Conservation (phyloP, 352 stramenopile species). For the Pseudoperonospora humuli region DNA sequence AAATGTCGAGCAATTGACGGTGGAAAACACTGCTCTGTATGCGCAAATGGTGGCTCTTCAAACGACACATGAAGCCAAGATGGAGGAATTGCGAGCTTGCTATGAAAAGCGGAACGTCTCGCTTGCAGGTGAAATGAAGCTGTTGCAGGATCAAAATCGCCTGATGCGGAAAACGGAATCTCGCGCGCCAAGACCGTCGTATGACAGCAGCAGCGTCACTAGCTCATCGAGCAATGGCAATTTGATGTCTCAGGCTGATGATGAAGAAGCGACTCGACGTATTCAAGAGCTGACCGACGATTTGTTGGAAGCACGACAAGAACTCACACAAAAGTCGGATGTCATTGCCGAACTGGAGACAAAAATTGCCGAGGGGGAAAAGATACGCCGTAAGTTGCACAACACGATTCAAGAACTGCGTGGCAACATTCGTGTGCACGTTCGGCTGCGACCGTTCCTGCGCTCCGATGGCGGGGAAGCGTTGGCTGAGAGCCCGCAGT, state of each 20-base stretch:
- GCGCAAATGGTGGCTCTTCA: constrained; percentile 82
- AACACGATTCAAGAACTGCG: constrained; percentile 99
- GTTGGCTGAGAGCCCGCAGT: constrained; percentile 32
- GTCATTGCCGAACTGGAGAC: constrained; percentile 60
- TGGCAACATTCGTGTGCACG: constrained; percentile 98
- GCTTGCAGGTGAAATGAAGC: constrained; percentile 63
- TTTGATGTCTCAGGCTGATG: constrained; percentile 17
- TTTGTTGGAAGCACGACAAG: constrained; percentile 46
- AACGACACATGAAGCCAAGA: constrained; percentile 72
- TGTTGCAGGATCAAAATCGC: constrained; percentile 69
- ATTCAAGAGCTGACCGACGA: constrained; percentile 71
- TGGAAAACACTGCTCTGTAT: constrained; percentile 81
- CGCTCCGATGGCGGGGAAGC: constrained; percentile 69
- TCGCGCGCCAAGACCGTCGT: constrained; percentile 6
- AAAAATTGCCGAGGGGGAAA: constrained; percentile 52
- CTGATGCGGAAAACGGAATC: constrained; percentile 50
- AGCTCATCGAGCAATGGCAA: constrained; percentile 3
- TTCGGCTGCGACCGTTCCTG: constrained; percentile 89
- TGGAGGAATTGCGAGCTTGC: constrained; percentile 60
- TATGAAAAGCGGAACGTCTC: constrained; percentile 73
- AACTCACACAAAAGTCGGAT: constrained; percentile 54
- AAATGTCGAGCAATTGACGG: constrained; percentile 76
- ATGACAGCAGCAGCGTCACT: constrained; percentile 3
- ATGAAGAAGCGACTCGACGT: constrained; percentile 36
- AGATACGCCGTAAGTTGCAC: constrained; percentile 92